Conservation (phyloP, 2,329 filamentous ascomycete species). For the Akanthomyces dipterigenus region DNA sequence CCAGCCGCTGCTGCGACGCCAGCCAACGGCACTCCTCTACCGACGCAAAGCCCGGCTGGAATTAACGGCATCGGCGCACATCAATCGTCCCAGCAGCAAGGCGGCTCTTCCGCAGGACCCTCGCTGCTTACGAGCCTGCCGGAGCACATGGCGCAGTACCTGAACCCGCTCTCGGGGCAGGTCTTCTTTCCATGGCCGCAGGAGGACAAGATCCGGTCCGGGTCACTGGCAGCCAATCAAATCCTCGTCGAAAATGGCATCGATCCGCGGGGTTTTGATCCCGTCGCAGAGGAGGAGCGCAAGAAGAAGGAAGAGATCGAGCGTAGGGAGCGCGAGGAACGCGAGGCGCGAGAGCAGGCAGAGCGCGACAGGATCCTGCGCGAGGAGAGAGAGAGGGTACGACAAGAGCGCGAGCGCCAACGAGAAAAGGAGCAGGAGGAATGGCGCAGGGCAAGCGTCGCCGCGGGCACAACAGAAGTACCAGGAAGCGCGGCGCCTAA, state of each 20-base stretch:
- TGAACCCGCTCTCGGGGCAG: slow-evolving; percentile 50
- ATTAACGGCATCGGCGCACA: slow-evolving; percentile 24
- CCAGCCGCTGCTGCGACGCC: slow-evolving; percentile 23
- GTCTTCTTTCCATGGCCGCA: slow-evolving; percentile 73
- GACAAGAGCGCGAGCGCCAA: slow-evolving; percentile 37
- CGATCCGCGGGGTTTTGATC: slow-evolving; percentile 55
- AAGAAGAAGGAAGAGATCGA: slow-evolving; percentile 46
- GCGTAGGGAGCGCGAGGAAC: slow-evolving; percentile 38
- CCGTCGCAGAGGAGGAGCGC: slow-evolving; percentile 45
- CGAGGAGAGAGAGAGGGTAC: slow-evolving; percentile 31
- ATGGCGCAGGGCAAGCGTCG: slow-evolving; percentile 33
- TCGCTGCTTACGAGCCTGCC: slow-evolving; percentile 39
- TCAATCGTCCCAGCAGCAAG: slow-evolving; percentile 20
- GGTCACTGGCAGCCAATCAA: slow-evolving; percentile 60
- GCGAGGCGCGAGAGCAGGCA: slow-evolving; percentile 38
- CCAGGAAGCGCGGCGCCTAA: slow-evolving; percentile 21
- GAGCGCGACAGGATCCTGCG: slow-evolving; percentile 36
- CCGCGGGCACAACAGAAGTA: slow-evolving; percentile 19
- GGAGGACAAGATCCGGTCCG: slow-evolving; percentile 61
- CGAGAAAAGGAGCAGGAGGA: slow-evolving; percentile 36
- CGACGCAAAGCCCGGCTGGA: slow-evolving; percentile 27
- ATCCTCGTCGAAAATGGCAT: slow-evolving; percentile 54
- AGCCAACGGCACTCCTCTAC: slow-evolving; percentile 26
- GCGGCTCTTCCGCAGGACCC: slow-evolving; percentile 20
- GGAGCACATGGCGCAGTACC: slow-evolving; percentile 38